A percentile compares a stretch with the other conserved stretches of the same genome.
Conservation (phyloP, 768 basidiomycete genomes). For the Russula abietina region DNA sequence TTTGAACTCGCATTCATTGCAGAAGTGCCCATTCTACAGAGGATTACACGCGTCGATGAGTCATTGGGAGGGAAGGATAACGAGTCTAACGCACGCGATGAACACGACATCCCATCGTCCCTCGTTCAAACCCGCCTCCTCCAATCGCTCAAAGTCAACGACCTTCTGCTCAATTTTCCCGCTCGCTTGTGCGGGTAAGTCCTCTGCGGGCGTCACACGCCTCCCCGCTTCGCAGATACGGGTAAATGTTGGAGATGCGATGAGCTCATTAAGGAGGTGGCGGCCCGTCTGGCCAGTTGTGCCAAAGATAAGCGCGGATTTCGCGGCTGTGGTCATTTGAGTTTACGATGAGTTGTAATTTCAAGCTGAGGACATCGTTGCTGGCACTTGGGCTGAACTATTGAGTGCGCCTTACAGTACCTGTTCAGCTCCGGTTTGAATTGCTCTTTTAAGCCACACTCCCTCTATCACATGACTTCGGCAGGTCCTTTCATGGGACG, state of each 20-base stretch:
- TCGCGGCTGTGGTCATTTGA: neutral
- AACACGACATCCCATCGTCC: conserved; percentile 72
- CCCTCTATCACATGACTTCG: too few species aligned
- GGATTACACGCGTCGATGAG: neutral
- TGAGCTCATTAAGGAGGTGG: conserved; percentile 53
- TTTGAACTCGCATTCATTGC: conserved; percentile 53
- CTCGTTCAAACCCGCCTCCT: conserved; percentile 43
- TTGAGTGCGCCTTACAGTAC: too few species aligned
- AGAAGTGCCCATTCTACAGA: conserved; percentile 57
- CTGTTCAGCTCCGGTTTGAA: too few species aligned
- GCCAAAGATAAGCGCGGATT: conserved; percentile 63
- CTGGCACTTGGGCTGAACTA: too few species aligned
- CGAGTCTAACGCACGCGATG: conserved; percentile 45
- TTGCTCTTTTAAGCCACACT: too few species aligned
- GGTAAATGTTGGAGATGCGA: conserved; percentile 48
- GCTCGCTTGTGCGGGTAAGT: conserved; percentile 35
- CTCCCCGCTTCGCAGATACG: conserved; percentile 69
- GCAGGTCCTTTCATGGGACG: too few species aligned
- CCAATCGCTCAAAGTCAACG: conserved; percentile 64
- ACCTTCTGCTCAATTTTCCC: conserved; percentile 63
- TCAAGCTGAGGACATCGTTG: neutral
- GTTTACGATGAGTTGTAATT: too few species aligned
- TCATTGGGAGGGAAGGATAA: neutral
- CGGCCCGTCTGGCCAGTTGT: conserved; percentile 68
- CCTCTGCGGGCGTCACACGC: conserved; percentile 43